Percentiles rank a stretch among this genome's conserved stretches.
phyloP scores from a whole-genome alignment of 805 yeast species.

The Candida bentonensis region DNA sequence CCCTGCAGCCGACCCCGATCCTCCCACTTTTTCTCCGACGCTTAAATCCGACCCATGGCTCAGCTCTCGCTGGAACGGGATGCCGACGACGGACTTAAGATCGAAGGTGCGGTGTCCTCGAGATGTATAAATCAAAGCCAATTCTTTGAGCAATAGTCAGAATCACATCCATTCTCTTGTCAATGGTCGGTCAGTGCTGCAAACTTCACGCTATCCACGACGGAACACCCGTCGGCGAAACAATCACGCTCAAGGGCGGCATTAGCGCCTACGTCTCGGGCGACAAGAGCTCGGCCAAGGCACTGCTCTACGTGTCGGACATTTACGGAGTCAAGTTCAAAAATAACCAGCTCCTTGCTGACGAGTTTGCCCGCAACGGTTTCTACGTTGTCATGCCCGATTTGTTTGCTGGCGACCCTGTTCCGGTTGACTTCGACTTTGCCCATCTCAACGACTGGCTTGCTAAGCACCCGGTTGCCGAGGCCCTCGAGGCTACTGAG shows the following conservation, averaged over 20 bases:
- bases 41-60: no score
- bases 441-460: constrained; percentile 27
- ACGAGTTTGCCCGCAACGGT: constrained; percentile 33
- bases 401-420: constrained; percentile 36
- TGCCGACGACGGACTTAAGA: no score
- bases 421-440: constrained; percentile 16
- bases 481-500: constrained; percentile 24
- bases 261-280: constrained; percentile 30
- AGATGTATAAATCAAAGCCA: no score
- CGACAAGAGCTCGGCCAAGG: constrained; percentile 21
- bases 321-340: constrained; percentile 41
- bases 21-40: no score
- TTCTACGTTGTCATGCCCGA: constrained; percentile 54
- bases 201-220: background rate
- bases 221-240: background rate
- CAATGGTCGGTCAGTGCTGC: background rate
- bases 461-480: constrained; percentile 22
- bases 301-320: constrained; percentile 50
- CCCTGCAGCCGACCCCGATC: no score
- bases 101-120: no score
- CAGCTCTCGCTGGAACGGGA: no score
- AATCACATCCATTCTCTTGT: no score
- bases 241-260: constrained; percentile 1
- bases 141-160: no score
- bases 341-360: constrained; percentile 32